Evolutionary conservation across 2,329 filamentous ascomycete genomes (phyloP).

Genomic region (Neurospora crassa): DNA sequence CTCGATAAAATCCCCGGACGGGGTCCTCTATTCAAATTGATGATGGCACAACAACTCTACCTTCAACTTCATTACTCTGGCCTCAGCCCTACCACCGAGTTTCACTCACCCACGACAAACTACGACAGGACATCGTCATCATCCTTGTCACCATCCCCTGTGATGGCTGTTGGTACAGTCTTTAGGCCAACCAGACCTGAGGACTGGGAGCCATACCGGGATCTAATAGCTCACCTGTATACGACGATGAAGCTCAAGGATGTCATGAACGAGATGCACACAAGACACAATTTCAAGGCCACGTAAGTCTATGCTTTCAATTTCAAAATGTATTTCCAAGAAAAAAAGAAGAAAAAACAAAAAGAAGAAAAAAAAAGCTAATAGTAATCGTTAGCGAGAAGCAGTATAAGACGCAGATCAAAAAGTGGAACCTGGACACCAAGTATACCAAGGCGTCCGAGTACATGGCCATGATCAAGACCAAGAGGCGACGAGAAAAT

Average conservation of each 20-base stretch:
- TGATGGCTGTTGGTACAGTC: conserved; percentile 5
- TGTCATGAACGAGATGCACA: conserved; percentile 27
- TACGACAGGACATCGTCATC: conserved; percentile 9
- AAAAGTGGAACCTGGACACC: conserved; percentile 25
- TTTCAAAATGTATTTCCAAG: background rate
- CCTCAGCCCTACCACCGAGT: background rate
- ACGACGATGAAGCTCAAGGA: conserved; percentile 26
- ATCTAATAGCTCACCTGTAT: conserved; percentile 21
- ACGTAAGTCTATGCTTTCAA: conserved; percentile 16
- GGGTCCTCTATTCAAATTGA: background rate
- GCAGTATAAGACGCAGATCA: conserved; percentile 25
- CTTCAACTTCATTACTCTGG: background rate
- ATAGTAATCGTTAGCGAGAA: conserved; percentile 14
- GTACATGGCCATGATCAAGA: conserved; percentile 24
- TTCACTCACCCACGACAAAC: conserved; percentile 5
- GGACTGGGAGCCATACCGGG: conserved; percentile 25
- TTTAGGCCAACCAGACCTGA: conserved; percentile 21
- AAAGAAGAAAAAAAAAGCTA: background rate
- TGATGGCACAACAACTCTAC: background rate
- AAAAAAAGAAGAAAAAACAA: too few relatives aligned
- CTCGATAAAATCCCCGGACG: background rate
- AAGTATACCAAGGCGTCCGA: conserved; percentile 25
- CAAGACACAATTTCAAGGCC: conserved; percentile 20
- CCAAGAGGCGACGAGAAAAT: conserved; percentile 16
- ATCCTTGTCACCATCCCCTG: conserved; percentile 4